These are phyloP conservation scores for Aspergillus tanneri DNA, from an alignment of 2,329 filamentous ascomycete genomes.

Conservation along the genomic window DNA sequence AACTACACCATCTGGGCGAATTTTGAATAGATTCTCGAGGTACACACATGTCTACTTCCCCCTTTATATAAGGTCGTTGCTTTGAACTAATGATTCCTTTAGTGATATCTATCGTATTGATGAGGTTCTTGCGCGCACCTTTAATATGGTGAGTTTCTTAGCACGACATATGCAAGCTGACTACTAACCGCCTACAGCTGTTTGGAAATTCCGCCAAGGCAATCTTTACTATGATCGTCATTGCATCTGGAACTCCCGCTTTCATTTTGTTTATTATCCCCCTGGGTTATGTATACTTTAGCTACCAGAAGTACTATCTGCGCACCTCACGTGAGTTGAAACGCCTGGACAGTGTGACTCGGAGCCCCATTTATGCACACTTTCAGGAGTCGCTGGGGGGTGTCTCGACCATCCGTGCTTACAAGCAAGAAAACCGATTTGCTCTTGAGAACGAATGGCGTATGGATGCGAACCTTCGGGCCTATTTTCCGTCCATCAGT, in stretches of 20 bases:
- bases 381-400: conserved; percentile 97
- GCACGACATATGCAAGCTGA: neutral
- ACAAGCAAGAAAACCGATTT: conserved; percentile 84
- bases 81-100: conserved; percentile 4
- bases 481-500: conserved; percentile 94
- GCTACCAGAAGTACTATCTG: conserved; percentile 95
- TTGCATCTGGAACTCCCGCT: conserved; percentile 74
- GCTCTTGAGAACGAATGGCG: conserved; percentile 95
- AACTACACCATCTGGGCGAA: conserved; percentile 92
- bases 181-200: conserved; percentile 43
- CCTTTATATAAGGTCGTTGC: neutral
- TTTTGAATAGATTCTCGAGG: conserved; percentile 94
- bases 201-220: conserved; percentile 75
- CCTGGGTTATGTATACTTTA: conserved; percentile 76
- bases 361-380: conserved; percentile 95
- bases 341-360: conserved; percentile 88
- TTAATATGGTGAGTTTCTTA: conserved; percentile 71
- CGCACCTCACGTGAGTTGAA: conserved; percentile 95
- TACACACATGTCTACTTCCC: conserved; percentile 41
- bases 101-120: conserved; percentile 68
- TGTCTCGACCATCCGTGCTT: conserved; percentile 92
- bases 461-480: conserved; percentile 88
- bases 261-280: conserved; percentile 82
- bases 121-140: conserved; percentile 90
- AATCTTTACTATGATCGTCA: conserved; percentile 80